phyloP scores from a whole-genome alignment of 2,329 filamentous ascomycete genomes.

The Colletotrichum falcatum region DNA sequence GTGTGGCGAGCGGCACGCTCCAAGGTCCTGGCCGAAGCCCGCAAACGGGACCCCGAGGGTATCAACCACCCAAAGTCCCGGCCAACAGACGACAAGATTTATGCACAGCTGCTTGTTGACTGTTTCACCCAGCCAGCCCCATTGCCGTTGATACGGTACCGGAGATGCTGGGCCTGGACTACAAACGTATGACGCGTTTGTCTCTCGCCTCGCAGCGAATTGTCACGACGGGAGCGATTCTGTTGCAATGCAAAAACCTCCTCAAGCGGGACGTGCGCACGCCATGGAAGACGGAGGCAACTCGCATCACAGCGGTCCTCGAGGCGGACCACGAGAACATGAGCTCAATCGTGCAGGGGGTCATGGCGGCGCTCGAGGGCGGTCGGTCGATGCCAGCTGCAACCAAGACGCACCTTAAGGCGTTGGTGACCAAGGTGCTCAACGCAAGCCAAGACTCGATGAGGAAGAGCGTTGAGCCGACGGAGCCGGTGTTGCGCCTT shows the following conservation, averaged over 20 bases:
- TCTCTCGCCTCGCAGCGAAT: constrained; percentile 64
- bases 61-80: constrained; percentile 71
- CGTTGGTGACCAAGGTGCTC: constrained; percentile 68
- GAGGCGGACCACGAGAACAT: constrained; percentile 65
- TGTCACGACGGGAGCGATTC: constrained; percentile 78
- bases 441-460: constrained; percentile 62
- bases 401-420: constrained; percentile 69
- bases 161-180: constrained; percentile 80
- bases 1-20: constrained; percentile 75
- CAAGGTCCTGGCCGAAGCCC: constrained; percentile 74
- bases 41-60: constrained; percentile 76
- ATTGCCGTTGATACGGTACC: constrained; percentile 69
- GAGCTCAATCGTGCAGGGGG: constrained; percentile 68
- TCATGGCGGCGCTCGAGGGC: constrained; percentile 72
- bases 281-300: constrained; percentile 81
- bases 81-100: constrained; percentile 77
- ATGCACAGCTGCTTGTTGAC: constrained; percentile 81
- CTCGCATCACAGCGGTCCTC: constrained; percentile 76
- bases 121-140: constrained; percentile 76
- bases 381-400: constrained; percentile 74
- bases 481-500: constrained; percentile 72
- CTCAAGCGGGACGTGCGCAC: constrained; percentile 83
- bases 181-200: constrained; percentile 66
- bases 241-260: constrained; percentile 85
- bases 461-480: constrained; percentile 55